Base-by-base conservation (phyloP, 768 basidiomycete species). In the Phylloporus scabripes region DNA sequence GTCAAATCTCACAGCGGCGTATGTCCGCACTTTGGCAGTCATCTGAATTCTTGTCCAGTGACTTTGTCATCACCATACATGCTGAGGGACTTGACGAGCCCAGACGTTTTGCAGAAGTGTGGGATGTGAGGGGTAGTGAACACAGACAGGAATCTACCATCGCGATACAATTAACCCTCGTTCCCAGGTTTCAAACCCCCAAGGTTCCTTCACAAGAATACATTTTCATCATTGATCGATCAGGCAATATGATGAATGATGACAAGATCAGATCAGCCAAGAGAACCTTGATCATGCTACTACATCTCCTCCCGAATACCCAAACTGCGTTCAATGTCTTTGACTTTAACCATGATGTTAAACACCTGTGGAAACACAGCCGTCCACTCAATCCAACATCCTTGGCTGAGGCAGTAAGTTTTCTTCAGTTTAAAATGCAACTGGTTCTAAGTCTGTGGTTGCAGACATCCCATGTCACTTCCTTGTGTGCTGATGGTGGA, bases 191-290 rank as follows among this genome's bases (percentile, higher is more conserved):
- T 50, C 59, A 67, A 17, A 56, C 80, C 4, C 71, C 73, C 1
- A 68, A 69, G 1, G 56, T 79, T 1, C 50, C 50, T 10, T 57
- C 66, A 0, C 80, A 81, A 45, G 82, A 84, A 49, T 84, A 77
- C 47, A 64, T 85, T 0, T 85, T 85, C 52, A 48, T 85, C 7
- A 66, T 85, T 10, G 82, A 85, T 52, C 66, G 81, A 41, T 80
- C 76, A 17, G 74, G 77, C 0, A 81, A 78, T 43, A 84, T 84
- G 83, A 0, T 0, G 0, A 61, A 60, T 20, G 34, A 21, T 9
- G 57, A 74, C 10, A 57, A 74, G 5, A 76, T 82, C 2, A 68
- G 69, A 31, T 73, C 68, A 2, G 79, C 80, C 7, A 80, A 75
- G 52, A 50, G 60, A 26, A 76, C 79, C 0, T 62, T 83, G 28